These are phyloP conservation scores for Moricandia moricandioides DNA, from an alignment of 345 rosid genomes.

Conservation along the genomic window DNA sequence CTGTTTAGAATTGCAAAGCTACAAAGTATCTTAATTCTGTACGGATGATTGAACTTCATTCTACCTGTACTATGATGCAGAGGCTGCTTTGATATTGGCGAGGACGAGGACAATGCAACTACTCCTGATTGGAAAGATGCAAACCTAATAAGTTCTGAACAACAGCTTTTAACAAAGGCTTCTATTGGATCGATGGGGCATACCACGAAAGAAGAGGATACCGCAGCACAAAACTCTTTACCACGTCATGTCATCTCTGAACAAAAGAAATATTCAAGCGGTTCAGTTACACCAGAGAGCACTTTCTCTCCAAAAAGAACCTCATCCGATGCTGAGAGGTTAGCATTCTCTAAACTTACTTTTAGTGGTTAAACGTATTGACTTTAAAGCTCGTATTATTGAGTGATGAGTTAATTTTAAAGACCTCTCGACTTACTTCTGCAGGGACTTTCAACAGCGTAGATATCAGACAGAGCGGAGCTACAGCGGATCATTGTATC, in stretches of 20 bases:
- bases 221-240: conserved; percentile 45
- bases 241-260: conserved; percentile 47
- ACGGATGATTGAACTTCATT: background rate
- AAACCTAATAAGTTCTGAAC: conserved; percentile 46
- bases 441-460: conserved; percentile 64
- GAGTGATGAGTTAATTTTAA: conserved; percentile 8
- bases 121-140: conserved; percentile 57
- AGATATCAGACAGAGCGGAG: conserved; percentile 61
- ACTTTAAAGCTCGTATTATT: conserved; percentile 28
- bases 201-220: conserved; percentile 51
- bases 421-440: conserved; percentile 32
- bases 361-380: background rate
- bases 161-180: conserved; percentile 40
- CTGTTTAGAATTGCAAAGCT: background rate
- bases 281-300: conserved; percentile 56
- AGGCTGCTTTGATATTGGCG: conserved; percentile 78
- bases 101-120: conserved; percentile 57
- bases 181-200: conserved; percentile 40
- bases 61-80: conserved; percentile 46
- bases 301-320: conserved; percentile 52
- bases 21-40: background rate
- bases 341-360: conserved; percentile 27
- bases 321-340: conserved; percentile 64
- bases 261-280: conserved; percentile 54
- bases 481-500: conserved; percentile 72